phyloP scores from a whole-genome alignment of 257 asterid species.

The Solanum rostratum region DNA sequence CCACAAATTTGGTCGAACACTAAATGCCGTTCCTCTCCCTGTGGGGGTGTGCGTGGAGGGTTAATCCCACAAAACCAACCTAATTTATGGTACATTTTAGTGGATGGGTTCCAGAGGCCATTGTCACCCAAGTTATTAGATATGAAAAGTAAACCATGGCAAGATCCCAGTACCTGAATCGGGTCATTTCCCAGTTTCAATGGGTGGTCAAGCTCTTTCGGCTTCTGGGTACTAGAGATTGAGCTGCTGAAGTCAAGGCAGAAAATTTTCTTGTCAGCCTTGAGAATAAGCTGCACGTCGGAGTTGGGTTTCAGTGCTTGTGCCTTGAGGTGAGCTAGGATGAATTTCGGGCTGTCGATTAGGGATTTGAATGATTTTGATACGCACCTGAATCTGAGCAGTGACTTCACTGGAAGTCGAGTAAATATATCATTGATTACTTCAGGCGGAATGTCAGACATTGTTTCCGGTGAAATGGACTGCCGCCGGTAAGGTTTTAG shows the following conservation, averaged over 20 bases:
- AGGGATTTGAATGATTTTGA: constrained; percentile 27
- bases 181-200: not conserved
- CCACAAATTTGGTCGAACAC: too few species aligned
- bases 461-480: too few species aligned
- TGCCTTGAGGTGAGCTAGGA: too few species aligned
- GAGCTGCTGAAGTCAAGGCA: too few species aligned
- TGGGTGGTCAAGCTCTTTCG: too few species aligned
- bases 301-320: too few species aligned
- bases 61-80: not conserved
- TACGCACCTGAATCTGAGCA: constrained; percentile 38
- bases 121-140: not conserved
- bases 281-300: constrained; percentile 15
- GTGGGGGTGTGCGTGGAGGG: not conserved
- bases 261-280: constrained; percentile 21
- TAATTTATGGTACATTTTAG: constrained; percentile 4
- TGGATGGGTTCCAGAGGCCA: constrained; percentile 37
- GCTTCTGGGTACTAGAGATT: too few species aligned
- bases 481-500: too few species aligned
- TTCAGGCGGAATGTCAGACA: too few species aligned
- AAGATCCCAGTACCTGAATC: constrained; percentile 17
- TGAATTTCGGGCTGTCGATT: constrained; percentile 38
- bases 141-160: constrained; percentile 12
- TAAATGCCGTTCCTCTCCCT: too few species aligned
- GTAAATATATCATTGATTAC: too few species aligned
- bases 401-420: constrained; percentile 37